A percentile compares a stretch with the other conserved stretches of the same genome.
Conservation (phyloP, 1,284 basidiomycete species). For the Pisolithus thermaeus region DNA sequence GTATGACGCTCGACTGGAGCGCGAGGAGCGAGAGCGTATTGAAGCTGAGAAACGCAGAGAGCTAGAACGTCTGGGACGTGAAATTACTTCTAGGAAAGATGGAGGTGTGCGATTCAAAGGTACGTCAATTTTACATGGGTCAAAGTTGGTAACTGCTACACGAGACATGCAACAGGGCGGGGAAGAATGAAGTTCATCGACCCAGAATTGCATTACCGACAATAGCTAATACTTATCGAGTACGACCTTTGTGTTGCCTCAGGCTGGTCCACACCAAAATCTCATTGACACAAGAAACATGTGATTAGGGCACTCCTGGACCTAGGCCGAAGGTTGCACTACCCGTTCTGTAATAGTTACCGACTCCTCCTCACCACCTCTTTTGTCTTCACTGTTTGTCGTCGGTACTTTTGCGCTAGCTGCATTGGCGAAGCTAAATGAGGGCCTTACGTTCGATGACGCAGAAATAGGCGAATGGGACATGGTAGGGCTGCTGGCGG, state of each 20-base stretch:
- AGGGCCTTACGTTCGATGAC: slow-evolving; percentile 50
- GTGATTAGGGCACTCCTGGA: not conserved
- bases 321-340: slow-evolving; percentile 15
- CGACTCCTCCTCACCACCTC: slow-evolving; percentile 18
- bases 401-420: slow-evolving; percentile 38
- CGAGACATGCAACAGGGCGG: slow-evolving; percentile 35
- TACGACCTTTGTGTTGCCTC: not conserved
- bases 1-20: slow-evolving; percentile 64
- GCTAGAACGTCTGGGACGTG: slow-evolving; percentile 43
- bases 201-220: slow-evolving; percentile 40
- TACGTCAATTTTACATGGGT: slow-evolving; percentile 13
- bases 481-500: slow-evolving; percentile 26
- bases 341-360: slow-evolving; percentile 31
- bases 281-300: not conserved
- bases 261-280: not conserved
- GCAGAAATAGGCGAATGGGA: slow-evolving; percentile 24
- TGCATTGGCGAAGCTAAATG: slow-evolving; percentile 66
- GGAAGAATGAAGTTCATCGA: slow-evolving; percentile 66
- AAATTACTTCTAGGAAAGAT: slow-evolving; percentile 31
- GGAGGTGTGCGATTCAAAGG: slow-evolving; percentile 62
- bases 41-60: slow-evolving; percentile 43
- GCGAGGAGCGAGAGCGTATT: slow-evolving; percentile 61
- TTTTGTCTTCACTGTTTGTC: slow-evolving; percentile 24
- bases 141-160: not conserved
- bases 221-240: slow-evolving; percentile 10